Evolutionary conservation across 345 rosid genomes (phyloP).

Genomic region (Arabidopsis thaliana): TAIR10.1 NC_003076.8:2437501-2438000

Average conservation of each 20-base stretch:
- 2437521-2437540: background rate
- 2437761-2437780: too few relatives aligned
- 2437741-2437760: too few relatives aligned
- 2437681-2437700: background rate
- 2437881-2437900: too few relatives aligned
- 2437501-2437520: background rate
- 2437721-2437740: background rate
- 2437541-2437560: background rate
- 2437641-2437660: background rate
- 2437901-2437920: background rate
- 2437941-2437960: background rate
- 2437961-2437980: background rate
- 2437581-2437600: background rate
- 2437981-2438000: background rate
- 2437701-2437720: background rate
- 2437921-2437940: background rate
- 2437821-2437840: background rate
- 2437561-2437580: too few relatives aligned
- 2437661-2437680: background rate
- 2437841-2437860: background rate
- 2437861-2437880: too few relatives aligned
- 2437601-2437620: too few relatives aligned
- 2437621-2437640: too few relatives aligned
- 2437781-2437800: too few relatives aligned
- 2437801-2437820: background rate